phyloP scores from a whole-genome alignment of 2,329 filamentous ascomycete genomes.

The Alternaria alternata region DNA sequence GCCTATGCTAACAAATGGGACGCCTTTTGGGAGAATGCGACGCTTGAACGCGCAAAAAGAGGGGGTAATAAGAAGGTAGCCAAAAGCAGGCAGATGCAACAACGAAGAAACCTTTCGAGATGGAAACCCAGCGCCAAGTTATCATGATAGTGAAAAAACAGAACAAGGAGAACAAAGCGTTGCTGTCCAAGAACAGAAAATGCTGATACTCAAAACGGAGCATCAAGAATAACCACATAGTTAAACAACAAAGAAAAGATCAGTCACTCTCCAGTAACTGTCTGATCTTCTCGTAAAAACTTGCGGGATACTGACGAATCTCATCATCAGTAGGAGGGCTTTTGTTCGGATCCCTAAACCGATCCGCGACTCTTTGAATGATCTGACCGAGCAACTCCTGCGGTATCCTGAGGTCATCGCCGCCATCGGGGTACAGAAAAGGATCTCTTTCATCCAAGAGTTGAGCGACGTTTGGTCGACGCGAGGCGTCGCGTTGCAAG shows the following conservation, averaged over 20 bases:
- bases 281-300: conserved; percentile 59
- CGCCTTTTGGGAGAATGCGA: not conserved
- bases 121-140: not conserved
- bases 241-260: not conserved
- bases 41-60: conserved; percentile 11
- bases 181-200: not conserved
- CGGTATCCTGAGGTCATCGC: conserved; percentile 59
- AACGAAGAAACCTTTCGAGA: not conserved
- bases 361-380: conserved; percentile 66
- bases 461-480: conserved; percentile 65
- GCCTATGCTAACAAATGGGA: not conserved
- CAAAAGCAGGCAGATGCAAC: not conserved
- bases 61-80: not conserved
- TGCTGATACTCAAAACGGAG: not conserved
- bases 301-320: conserved; percentile 55
- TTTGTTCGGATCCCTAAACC: conserved; percentile 62
- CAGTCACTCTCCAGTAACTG: conserved; percentile 47
- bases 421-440: conserved; percentile 65
- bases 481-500: conserved; percentile 64
- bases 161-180: not conserved
- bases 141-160: conserved; percentile 8
- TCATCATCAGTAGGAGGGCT: conserved; percentile 66
- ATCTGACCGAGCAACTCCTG: conserved; percentile 68
- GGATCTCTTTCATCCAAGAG: conserved; percentile 64
- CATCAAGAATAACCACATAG: not conserved